Percentiles rank a stretch among this genome's conserved stretches.
Conservation (phyloP, 345 rosid species). For the Passiflora organensis region DNA sequence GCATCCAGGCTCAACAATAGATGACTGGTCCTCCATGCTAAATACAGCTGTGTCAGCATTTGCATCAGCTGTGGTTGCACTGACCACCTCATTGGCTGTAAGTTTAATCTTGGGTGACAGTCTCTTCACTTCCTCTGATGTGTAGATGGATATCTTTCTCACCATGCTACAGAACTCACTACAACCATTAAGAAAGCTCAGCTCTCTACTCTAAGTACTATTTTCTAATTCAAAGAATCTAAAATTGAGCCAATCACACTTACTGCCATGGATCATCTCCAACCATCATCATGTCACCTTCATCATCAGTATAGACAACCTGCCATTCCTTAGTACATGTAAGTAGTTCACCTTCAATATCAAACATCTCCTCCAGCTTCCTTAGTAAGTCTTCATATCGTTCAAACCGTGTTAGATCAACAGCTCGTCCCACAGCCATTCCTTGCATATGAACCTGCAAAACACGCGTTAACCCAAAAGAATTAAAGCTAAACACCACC, state of each 20-base stretch:
- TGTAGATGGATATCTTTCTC: conserved; percentile 81
- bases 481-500: not conserved
- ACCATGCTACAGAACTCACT: conserved; percentile 98
- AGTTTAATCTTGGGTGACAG: conserved; percentile 73
- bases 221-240: not conserved
- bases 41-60: conserved; percentile 35
- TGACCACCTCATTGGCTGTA: conserved; percentile 36
- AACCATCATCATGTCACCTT: conserved; percentile 99
- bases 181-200: conserved; percentile 17
- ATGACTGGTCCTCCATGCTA: conserved; percentile 58
- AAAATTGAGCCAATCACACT: conserved; percentile 31
- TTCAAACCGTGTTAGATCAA: conserved; percentile 71
- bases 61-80: conserved; percentile 30
- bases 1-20: conserved; percentile 62
- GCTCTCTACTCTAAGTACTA: not conserved
- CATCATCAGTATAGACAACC: conserved; percentile 93
- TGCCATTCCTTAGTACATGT: conserved; percentile 78
- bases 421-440: conserved; percentile 94
- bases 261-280: conserved; percentile 99
- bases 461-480: conserved; percentile 4
- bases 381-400: conserved; percentile 69
- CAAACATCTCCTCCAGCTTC: conserved; percentile 92
- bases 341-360: conserved; percentile 74
- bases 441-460: conserved; percentile 98
- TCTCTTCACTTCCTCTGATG: conserved; percentile 82